Percentiles rank a stretch among this genome's conserved stretches.
Evolutionary conservation across 257 asterid species (phyloP).

Genomic region (Asclepias syriaca): DNA sequence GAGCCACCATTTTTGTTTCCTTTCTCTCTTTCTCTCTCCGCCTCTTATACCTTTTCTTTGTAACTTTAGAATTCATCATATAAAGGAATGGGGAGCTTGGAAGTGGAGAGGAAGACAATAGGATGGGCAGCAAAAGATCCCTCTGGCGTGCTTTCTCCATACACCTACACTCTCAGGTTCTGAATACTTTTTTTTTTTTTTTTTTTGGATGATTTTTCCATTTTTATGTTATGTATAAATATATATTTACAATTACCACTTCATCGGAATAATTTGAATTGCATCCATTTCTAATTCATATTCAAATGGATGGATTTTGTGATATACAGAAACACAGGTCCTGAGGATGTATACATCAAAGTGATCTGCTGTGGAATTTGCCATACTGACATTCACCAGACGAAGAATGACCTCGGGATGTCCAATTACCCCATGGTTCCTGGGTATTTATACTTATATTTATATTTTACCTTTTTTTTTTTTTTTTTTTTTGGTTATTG

Average conservation of each 20-base stretch:
- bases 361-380: slow-evolving; percentile 86
- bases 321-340: slow-evolving; percentile 57
- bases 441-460: slow-evolving; percentile 40
- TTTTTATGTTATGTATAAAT: background rate
- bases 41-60: background rate
- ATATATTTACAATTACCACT: background rate
- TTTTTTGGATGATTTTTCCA: background rate
- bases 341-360: slow-evolving; percentile 75
- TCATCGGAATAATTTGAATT: background rate
- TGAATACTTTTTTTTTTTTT: background rate
- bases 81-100: slow-evolving; percentile 57
- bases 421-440: slow-evolving; percentile 97
- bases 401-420: slow-evolving; percentile 90
- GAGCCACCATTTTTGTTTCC: background rate
- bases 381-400: slow-evolving; percentile 80
- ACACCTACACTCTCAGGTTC: slow-evolving; percentile 69
- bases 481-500: too few relatives aligned
- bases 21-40: background rate
- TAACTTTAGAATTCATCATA: background rate
- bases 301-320: slow-evolving; percentile 4
- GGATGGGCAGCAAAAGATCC: slow-evolving; percentile 95
- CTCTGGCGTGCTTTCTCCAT: slow-evolving; percentile 83
- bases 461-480: too few relatives aligned
- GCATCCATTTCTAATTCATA: background rate
- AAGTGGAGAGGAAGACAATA: slow-evolving; percentile 42